phyloP scores from a whole-genome alignment of 2,329 filamentous ascomycete genomes.

The Pyricularia grisea region DNA sequence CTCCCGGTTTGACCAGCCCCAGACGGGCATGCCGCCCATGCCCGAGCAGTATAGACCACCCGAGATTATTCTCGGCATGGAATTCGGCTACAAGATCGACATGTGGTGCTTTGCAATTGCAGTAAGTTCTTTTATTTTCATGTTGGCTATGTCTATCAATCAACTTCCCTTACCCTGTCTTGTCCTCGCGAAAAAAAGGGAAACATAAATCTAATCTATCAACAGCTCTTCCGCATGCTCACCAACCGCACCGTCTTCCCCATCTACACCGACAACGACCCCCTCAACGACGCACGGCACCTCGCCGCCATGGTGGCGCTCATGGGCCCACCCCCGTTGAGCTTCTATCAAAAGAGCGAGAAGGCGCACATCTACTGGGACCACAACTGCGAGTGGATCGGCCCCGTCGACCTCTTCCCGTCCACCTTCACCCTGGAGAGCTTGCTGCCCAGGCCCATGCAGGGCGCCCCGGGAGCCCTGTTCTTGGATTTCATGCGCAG shows the following conservation, averaged over 20 bases:
- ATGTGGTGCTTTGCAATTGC: not conserved
- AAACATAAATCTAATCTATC: too few species aligned
- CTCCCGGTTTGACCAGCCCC: not conserved
- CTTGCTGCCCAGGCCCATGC: not conserved
- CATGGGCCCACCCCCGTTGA: not conserved
- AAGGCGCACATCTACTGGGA: not conserved
- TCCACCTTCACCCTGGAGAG: not conserved
- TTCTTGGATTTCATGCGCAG: not conserved
- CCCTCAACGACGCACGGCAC: not conserved
- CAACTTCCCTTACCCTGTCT: too few species aligned
- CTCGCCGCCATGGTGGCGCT: not conserved
- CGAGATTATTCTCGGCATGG: not conserved
- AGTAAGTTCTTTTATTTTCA: not conserved
- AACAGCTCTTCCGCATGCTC: too few species aligned
- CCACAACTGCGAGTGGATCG: not conserved
- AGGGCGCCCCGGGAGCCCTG: not conserved
- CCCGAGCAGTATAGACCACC: not conserved
- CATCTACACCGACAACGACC: not conserved
- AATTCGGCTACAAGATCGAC: not conserved
- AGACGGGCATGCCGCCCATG: not conserved
- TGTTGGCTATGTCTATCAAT: not conserved
- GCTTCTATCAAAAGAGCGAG: not conserved
- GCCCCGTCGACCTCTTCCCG: not conserved
- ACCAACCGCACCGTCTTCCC: not conserved
- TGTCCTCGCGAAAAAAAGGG: too few species aligned